Percentiles rank a stretch among this genome's conserved stretches.
Evolutionary conservation across 169 alveolate species (phyloP).

Genomic region (Eimeria falciformis): DNA sequence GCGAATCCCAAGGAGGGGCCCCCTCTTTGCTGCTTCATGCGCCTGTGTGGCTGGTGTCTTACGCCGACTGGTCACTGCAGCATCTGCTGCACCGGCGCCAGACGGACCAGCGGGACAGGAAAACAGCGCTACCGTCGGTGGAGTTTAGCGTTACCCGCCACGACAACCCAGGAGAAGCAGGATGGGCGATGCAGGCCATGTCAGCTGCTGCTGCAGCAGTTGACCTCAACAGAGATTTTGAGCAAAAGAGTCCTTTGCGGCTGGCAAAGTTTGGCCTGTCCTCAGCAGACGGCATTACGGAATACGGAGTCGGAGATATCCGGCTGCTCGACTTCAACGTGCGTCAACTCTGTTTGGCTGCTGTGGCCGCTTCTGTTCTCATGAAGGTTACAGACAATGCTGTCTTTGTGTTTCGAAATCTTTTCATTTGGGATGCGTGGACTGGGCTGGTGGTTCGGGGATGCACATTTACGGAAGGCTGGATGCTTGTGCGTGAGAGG

Average conservation of each 20-base stretch:
- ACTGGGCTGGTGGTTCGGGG: too few relatives aligned
- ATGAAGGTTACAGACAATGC: too few relatives aligned
- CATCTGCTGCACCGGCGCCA: constrained; percentile 41
- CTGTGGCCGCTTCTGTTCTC: not conserved
- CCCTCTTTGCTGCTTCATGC: constrained; percentile 74
- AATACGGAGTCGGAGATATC: constrained; percentile 20
- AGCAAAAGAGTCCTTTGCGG: not conserved
- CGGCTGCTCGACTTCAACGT: constrained; percentile 59
- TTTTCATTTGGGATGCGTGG: too few relatives aligned
- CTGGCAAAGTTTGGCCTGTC: not conserved
- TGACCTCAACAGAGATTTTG: constrained; percentile 21
- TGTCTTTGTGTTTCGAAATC: too few relatives aligned
- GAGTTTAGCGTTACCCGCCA: constrained; percentile 47
- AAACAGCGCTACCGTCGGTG: not conserved
- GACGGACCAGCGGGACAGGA: not conserved
- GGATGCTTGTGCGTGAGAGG: too few relatives aligned
- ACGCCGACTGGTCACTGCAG: constrained; percentile 32
- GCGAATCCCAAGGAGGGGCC: constrained; percentile 45
- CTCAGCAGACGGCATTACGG: not conserved
- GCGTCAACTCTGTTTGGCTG: not conserved
- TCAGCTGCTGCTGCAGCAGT: constrained; percentile 72
- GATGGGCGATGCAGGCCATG: constrained; percentile 71
- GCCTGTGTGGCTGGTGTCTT: constrained; percentile 72
- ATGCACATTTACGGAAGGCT: too few relatives aligned
- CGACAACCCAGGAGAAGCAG: constrained; percentile 18